phyloP scores from a whole-genome alignment of 345 rosid species.

The Firmiana major region DNA sequence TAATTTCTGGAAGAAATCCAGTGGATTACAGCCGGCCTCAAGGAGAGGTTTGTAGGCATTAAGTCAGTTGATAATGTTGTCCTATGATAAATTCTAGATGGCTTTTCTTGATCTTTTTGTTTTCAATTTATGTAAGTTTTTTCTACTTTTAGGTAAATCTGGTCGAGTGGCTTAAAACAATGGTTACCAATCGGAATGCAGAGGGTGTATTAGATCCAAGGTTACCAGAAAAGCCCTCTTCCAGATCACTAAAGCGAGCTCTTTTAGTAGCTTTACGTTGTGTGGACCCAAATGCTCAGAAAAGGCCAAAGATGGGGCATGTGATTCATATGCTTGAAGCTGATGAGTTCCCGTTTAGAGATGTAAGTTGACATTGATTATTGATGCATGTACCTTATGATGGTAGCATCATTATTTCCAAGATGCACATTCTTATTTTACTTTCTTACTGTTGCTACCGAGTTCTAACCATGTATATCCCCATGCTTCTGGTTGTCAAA shows the following conservation, averaged over 20 bases:
- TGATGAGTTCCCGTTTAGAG: conserved; percentile 76
- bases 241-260: conserved; percentile 81
- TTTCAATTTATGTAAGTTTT: not conserved
- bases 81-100: conserved; percentile 4
- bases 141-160: conserved; percentile 62
- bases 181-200: conserved; percentile 77
- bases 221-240: conserved; percentile 68
- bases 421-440: not conserved
- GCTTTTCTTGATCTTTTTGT: not conserved
- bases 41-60: conserved; percentile 60
- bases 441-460: not conserved
- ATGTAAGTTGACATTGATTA: conserved; percentile 39
- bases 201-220: conserved; percentile 88
- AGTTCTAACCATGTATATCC: not conserved
- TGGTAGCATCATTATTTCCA: not conserved
- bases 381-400: not conserved
- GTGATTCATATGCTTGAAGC: conserved; percentile 97
- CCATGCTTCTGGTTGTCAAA: not conserved
- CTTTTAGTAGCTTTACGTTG: conserved; percentile 88
- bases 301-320: conserved; percentile 96
- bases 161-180: conserved; percentile 89
- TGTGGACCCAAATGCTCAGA: conserved; percentile 92
- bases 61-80: not conserved
- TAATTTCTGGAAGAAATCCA: conserved; percentile 90
- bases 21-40: conserved; percentile 85